Base-by-base conservation (phyloP, 495 filamentous ascomycete genomes). In the Aspergillus haitiensis region DNA sequence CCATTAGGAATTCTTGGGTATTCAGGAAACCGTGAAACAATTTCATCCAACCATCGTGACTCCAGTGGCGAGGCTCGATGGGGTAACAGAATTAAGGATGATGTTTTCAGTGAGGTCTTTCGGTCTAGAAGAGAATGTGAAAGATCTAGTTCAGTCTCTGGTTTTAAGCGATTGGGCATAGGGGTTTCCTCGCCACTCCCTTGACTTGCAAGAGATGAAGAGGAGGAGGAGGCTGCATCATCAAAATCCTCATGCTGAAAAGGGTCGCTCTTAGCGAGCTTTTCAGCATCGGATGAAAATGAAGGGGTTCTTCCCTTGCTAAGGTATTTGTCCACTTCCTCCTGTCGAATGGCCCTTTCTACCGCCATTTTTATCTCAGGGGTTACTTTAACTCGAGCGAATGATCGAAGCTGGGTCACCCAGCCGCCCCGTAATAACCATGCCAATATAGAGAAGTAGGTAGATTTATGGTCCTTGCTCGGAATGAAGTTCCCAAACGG, bases 391-490 rank as follows among this genome's bases (percentile, higher is more conserved):
- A 98, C 84, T 78, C 93, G 92, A 3, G 88, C 91, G 66, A 93
- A 98, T 12, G 89, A 90, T 55, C 93, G 86, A 2, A 98, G 80
- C 70, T 96, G 92, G 2, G 88, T 94, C 0, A 96, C 93, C 88
- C 93, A 96, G 31, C 92, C 91, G 55, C 90, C 88, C 52, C 92
- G 87, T 69, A 98, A 82, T 16, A 98, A 78, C 91, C 93, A 98
- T 11, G 90, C 92, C 6, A 98, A 77, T 67, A 98, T 96, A 12
- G 89, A 80, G 64, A 97, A 86, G 72, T 96, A 98, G 2, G 86
- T 84, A 32, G 85, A 82, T 35, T 93, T 90, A 72, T 97, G 93
- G 64, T 92, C 89, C 68, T 91, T 91, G 68, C 86, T 91, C 7
- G 94, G 95, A 48, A 92, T 92, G 62, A 94, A 86, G 48, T 78